Base-by-base conservation (phyloP, 2,329 filamentous ascomycete species). In the Colletotrichum chrysophilum region DNA sequence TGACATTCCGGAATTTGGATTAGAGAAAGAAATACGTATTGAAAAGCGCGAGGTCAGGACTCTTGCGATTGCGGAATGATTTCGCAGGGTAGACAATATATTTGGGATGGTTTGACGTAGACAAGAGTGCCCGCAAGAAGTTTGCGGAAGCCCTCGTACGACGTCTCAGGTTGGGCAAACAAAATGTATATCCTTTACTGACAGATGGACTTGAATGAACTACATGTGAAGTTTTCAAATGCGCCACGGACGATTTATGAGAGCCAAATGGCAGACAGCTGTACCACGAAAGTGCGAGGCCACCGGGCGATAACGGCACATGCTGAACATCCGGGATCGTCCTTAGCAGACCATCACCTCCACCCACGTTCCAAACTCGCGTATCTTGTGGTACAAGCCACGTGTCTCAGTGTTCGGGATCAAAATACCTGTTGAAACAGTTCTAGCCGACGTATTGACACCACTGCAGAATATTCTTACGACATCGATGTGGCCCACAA, bases 31-130 rank as follows among this genome's bases (percentile, higher is more conserved):
- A 10, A 43, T 43, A 10, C 18, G 18, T 43, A 5, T 43, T 43
- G 0, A 10, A 3, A 43, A 43, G 18, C 8, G 9, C 0, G 18
- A 10, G 4, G 18, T 43, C 8, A 10, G 38, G 3, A n/a, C 3
- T n/a, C 2, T 10, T 1, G 38, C n/a, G n/a, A 6, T 10, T n/a
- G 7, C 18, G 38, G 18, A 43, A 43, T 8, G 6, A 1, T n/a
- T n/a, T 18, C 3, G 8, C 18, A 43, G 18, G 5, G 38, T 6
- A 43, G 38, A 43, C 4, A 43, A 43, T n/a, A 43, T 18, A 43
- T n/a, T 5, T 43, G 18, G 18, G 18, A 43, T 43, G 1, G 18
- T 6, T 43, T 18, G 0, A n/a, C 10, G 38, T 4, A 43, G 38
- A n/a, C 0, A 18, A 43, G 18, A 43, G 1, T 43, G 34, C 34